Evolutionary conservation across 768 basidiomycete genomes (phyloP), one percentile per base, ranked within the genome.

Genomic region (Mycena galopus): DNA sequence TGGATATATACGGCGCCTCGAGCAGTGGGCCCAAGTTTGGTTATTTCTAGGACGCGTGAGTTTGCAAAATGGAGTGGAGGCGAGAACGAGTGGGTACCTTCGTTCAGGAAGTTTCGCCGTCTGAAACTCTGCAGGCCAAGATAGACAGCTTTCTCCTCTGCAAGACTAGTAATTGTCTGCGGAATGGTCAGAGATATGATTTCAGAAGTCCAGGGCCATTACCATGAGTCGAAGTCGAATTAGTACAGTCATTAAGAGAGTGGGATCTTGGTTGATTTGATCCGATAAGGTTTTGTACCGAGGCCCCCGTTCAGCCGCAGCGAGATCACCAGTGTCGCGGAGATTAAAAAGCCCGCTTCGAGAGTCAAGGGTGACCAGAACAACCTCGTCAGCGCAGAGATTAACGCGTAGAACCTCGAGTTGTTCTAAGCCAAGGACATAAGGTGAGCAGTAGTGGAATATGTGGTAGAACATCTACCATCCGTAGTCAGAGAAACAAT

Each of bases 61-160:
- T 29, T 63, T 11, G 1, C 56, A 47, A 58, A 27, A 67, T 62
- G 57, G 67, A 58, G 10, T 73, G 10, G 72, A 42, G 39, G 21
- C 69, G 29, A 44, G 14, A 29, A 39, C 25, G 75, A 47, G 44
- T 51, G 81, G 44, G 42, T 29, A 94, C 94, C 94, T 77, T 92
- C 89, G 39, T 80, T 84, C 2, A 85, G 79, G 72, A 96, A 90
- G 75, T 94, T 92, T 39, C 94, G 89, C 29, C 86, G 81, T 19
- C 91, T 89, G 81, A 89, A 93, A 67, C 88, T 90, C 78, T 91
- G 90, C 50, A 96, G 81, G n/a, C 96, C 96, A 12, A 97, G 88
- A 76, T 95, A 93, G 72, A 85, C 89, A n/a, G 93, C 94, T 77
- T 95, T 96, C 79, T 94, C 93, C 79, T 96, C 95, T 12, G 92